Percentiles rank a stretch among this genome's conserved stretches.
These are phyloP conservation scores for Escallonia rubra DNA, from an alignment of 129 eudicot genomes.

Conservation along the genomic window DNA sequence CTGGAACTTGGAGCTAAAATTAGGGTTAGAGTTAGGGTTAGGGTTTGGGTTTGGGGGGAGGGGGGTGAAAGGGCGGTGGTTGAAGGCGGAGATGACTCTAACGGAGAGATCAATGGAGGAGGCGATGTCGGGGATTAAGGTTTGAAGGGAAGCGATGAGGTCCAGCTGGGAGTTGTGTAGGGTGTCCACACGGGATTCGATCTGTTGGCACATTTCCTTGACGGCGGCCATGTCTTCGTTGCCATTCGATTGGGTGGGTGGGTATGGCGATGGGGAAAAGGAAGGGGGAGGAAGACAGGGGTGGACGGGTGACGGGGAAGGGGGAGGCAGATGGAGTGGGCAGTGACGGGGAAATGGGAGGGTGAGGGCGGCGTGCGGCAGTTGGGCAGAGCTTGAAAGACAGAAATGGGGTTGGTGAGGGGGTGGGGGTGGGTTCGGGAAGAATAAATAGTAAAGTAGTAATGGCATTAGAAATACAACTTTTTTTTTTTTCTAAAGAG, in stretches of 20 bases:
- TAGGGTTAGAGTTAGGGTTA: conserved; percentile 11
- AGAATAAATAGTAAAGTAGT: too few relatives aligned
- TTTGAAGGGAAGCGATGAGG: conserved; percentile 73
- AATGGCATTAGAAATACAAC: too few relatives aligned
- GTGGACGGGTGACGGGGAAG: too few relatives aligned
- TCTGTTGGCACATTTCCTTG: conserved; percentile 58
- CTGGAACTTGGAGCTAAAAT: not conserved
- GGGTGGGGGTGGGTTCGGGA: too few relatives aligned
- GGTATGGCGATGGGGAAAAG: too few relatives aligned
- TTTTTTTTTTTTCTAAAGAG: too few relatives aligned
- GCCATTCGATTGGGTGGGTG: conserved; percentile 35
- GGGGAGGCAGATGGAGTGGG: too few relatives aligned
- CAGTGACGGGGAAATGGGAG: too few relatives aligned
- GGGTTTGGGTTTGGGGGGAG: conserved; percentile 3
- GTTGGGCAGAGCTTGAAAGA: too few relatives aligned
- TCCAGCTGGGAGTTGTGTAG: conserved; percentile 63
- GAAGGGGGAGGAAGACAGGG: too few relatives aligned
- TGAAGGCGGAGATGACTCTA: conserved; percentile 64
- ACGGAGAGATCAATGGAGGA: conserved; percentile 79
- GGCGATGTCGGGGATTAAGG: conserved; percentile 64
- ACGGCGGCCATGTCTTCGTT: conserved; percentile 33
- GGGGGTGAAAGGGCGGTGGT: conserved; percentile 47
- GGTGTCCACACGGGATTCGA: conserved; percentile 60
- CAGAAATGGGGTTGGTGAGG: too few relatives aligned
- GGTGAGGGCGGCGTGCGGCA: too few relatives aligned